phyloP scores from a whole-genome alignment of 23 red algal species.

The Gracilariopsis chorda region DNA sequence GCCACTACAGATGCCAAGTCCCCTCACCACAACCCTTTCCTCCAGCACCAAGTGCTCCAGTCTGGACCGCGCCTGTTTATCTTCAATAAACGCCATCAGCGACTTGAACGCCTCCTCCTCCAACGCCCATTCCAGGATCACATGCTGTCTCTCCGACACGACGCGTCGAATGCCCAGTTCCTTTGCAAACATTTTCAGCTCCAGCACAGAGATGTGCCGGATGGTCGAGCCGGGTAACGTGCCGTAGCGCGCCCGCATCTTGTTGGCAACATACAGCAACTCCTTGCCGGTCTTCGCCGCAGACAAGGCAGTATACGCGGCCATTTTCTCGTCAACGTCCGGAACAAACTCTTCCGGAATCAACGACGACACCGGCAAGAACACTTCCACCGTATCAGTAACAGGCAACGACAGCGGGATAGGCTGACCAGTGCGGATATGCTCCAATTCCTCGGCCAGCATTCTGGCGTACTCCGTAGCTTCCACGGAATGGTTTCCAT shows the following conservation, averaged over 20 bases:
- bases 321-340: conserved; percentile 73
- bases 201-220: conserved; percentile 44
- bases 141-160: conserved; percentile 65
- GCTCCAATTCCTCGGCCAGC: conserved; percentile 73
- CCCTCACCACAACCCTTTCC: conserved; percentile 56
- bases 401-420: conserved; percentile 42
- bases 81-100: conserved; percentile 32
- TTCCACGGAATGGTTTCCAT: conserved; percentile 63
- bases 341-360: conserved; percentile 59
- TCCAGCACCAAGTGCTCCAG: conserved; percentile 19
- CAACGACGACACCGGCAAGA: conserved; percentile 62
- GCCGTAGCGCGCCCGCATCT: conserved; percentile 44
- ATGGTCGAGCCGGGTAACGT: conserved; percentile 32
- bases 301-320: conserved; percentile 27
- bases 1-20: conserved; percentile 55
- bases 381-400: conserved; percentile 36
- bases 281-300: not conserved
- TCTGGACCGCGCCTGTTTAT: conserved; percentile 19
- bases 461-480: conserved; percentile 65
- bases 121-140: conserved; percentile 62
- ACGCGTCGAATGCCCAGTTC: conserved; percentile 51
- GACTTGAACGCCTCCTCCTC: conserved; percentile 18
- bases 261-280: not conserved
- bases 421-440: conserved; percentile 24
- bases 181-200: conserved; percentile 48